These are phyloP conservation scores for Backusella liffmaniae DNA, from an alignment of 192 early-diverging fungal species.

Conservation along the genomic window DNA sequence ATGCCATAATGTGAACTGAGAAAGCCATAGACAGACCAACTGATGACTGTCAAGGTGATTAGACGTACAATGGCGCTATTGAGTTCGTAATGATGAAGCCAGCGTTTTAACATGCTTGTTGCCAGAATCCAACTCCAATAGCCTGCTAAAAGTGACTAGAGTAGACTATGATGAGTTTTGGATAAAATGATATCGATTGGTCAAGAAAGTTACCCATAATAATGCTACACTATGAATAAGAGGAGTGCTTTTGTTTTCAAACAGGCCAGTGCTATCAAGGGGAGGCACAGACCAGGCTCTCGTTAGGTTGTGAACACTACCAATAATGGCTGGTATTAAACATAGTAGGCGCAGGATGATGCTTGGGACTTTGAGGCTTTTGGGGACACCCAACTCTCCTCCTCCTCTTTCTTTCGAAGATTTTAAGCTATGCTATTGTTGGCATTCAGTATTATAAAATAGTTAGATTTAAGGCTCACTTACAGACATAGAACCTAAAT, in stretches of 20 bases:
- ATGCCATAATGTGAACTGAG: constrained; percentile 48
- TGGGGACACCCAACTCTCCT: constrained; percentile 28
- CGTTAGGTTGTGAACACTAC: constrained; percentile 24
- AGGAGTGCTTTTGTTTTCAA: constrained; percentile 37
- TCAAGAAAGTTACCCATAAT: constrained; percentile 38
- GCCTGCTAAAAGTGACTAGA: constrained; percentile 52
- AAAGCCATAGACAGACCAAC: constrained; percentile 52
- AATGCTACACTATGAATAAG: constrained; percentile 39
- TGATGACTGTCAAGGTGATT: constrained; percentile 49
- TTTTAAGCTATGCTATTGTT: background rate
- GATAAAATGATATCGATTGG: background rate
- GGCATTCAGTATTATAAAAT: background rate
- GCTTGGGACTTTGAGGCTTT: constrained; percentile 31
- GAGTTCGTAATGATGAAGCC: constrained; percentile 58
- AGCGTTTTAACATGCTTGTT: constrained; percentile 53
- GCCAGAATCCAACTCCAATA: constrained; percentile 58
- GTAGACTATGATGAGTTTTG: background rate
- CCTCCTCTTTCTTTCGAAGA: constrained; percentile 9
- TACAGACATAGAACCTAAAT: constrained; percentile 1
- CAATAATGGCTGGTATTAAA: constrained; percentile 38
- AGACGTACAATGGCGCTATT: constrained; percentile 50
- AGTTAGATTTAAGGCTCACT: background rate
- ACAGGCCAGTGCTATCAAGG: constrained; percentile 29
- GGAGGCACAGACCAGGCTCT: constrained; percentile 20
- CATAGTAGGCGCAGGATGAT: constrained; percentile 36